Conservation (phyloP, 2,329 filamentous ascomycete species). For the Anthostomella pinea region DNA sequence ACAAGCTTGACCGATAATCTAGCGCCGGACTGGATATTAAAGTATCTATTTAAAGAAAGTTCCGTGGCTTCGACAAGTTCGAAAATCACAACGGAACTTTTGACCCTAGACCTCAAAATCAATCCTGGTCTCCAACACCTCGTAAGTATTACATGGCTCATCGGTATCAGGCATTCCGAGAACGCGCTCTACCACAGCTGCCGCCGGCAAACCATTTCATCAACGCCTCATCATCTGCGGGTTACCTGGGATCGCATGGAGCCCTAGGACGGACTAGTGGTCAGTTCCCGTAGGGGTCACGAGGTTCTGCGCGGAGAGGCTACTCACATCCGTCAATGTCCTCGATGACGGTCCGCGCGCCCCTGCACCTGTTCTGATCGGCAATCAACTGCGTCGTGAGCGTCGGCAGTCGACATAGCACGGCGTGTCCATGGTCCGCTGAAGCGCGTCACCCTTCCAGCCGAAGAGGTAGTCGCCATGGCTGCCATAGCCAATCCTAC, state of each 20-base stretch:
- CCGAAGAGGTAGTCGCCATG: constrained; percentile 40
- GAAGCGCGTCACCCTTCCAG: constrained; percentile 38
- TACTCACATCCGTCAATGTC: constrained; percentile 34
- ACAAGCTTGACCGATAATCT: too few species aligned
- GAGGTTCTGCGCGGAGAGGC: too few species aligned
- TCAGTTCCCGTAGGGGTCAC: constrained; percentile 3
- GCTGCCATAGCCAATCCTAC: constrained; percentile 33
- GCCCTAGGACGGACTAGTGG: constrained; percentile 14
- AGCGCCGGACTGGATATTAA: too few species aligned
- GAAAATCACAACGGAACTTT: too few species aligned
- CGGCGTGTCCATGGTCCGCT: constrained; percentile 32
- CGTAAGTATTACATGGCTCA: too few species aligned
- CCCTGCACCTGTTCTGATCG: constrained; percentile 33
- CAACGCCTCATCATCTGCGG: constrained; percentile 18
- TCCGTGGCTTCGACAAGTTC: too few species aligned
- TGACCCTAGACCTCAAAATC: too few species aligned
- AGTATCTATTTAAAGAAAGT: too few species aligned
- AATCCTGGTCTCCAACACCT: too few species aligned
- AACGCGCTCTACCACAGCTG: too few species aligned
- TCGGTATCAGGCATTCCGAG: too few species aligned
- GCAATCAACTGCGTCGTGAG: constrained; percentile 31
- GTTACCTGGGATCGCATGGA: constrained; percentile 21
- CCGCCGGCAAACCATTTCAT: too few species aligned
- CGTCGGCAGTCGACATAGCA: constrained; percentile 33
- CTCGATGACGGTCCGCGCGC: constrained; percentile 28